phyloP scores from a whole-genome alignment of 108 stramenopile species.

The Chaetoceros muelleri region DNA sequence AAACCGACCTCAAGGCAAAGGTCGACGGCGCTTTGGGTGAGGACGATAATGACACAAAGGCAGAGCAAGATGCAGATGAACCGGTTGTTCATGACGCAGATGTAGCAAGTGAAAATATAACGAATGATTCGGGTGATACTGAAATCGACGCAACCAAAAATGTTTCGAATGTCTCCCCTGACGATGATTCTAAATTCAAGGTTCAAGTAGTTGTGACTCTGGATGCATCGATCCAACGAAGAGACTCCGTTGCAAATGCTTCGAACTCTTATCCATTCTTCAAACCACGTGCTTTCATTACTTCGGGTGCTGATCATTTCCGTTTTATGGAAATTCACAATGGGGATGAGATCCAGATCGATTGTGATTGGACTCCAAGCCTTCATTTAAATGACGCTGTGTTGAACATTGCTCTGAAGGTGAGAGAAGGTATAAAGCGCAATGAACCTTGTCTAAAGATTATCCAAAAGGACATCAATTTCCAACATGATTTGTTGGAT shows the following conservation, averaged over 20 bases:
- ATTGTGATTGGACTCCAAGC: slow-evolving; percentile 83
- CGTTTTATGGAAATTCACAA: slow-evolving; percentile 49
- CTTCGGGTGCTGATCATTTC: slow-evolving; percentile 43
- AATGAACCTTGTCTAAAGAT: slow-evolving; percentile 36
- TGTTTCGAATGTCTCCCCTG: slow-evolving; percentile 1
- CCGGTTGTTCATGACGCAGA: slow-evolving; percentile 6
- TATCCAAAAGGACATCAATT: background rate
- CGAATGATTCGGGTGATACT: slow-evolving; percentile 1
- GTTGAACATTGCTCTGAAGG: slow-evolving; percentile 71
- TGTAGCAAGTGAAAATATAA: background rate
- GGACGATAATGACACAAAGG: background rate
- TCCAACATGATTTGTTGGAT: slow-evolving; percentile 5
- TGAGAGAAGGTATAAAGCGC: slow-evolving; percentile 61
- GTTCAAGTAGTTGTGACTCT: slow-evolving; percentile 36
- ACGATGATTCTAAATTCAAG: background rate
- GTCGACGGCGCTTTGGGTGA: slow-evolving; percentile 9
- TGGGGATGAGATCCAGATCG: slow-evolving; percentile 59
- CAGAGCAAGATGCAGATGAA: slow-evolving; percentile 6
- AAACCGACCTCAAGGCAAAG: background rate
- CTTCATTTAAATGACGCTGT: slow-evolving; percentile 75
- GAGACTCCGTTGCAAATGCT: slow-evolving; percentile 15
- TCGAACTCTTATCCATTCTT: slow-evolving; percentile 60
- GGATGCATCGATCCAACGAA: slow-evolving; percentile 63
- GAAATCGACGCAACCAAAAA: slow-evolving; percentile 2
- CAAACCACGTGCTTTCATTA: slow-evolving; percentile 55